Base-by-base conservation (phyloP, 345 rosid genomes). In the Pseudoturritis turrita region DNA sequence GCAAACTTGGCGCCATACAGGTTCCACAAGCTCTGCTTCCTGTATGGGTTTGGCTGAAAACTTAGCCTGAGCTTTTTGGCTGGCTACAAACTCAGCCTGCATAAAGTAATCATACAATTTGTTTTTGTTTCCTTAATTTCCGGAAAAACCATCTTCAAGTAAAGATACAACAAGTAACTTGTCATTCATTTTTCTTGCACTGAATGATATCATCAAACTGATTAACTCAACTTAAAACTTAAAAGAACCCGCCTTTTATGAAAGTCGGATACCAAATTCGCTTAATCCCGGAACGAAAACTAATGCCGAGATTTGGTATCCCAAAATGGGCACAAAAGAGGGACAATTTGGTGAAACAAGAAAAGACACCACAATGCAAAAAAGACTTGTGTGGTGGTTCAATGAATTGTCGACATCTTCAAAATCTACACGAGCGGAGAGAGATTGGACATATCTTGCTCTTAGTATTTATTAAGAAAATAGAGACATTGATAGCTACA, bases 1-100 rank as follows among this genome's bases (percentile, higher is more conserved):
- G 74, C 87, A 85, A 80, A 60, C 74, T 61, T 54, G 80, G 59
- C 69, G 81, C 67, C 73, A 70, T 66, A 72, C 71, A 80, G 70
- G 77, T 78, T 63, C 47, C 22, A 77, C 75, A 65, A 65, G 68
- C 52, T 70, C 75, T 71, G 84, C 81, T 87, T 72, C 57, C 26
- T 76, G 72, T 76, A 67, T 9, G 37, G 73, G 43, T 80, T 70
- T 17, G 69, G 37, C 11, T 64, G 52, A 43, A 71, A 69, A 61
- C 43, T 39, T 64, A 45, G 71, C 51, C 68, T 77, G 5, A 70
- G 65, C 70, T 75, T 73, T 70, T 28, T n/a, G 44, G 44, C 66
- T 67, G 8, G 52, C 59, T 70, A 81, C 71, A 31, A 62, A 71
- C 3, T 81, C 78, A 72, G 69, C 75, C 81, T 61, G 70, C 58